Percentiles rank a stretch among this genome's conserved stretches.
Evolutionary conservation across 768 basidiomycete species (phyloP).

Genomic region (Lyophyllum atratum): DNA sequence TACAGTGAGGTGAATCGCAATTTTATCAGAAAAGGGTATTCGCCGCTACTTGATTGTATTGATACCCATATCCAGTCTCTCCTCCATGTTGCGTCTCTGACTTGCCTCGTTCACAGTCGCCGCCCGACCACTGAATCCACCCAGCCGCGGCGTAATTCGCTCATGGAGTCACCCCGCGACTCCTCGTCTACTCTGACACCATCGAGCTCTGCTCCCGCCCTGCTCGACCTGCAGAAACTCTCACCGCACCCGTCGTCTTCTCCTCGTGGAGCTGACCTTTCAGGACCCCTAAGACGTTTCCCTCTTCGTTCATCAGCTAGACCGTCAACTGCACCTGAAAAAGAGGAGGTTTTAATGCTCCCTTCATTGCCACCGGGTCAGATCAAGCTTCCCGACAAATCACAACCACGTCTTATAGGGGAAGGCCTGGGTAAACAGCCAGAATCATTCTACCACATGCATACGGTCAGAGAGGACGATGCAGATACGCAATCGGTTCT

Average conservation of each 20-base stretch:
- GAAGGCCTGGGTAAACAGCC: background rate
- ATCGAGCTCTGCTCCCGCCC: background rate
- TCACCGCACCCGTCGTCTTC: background rate
- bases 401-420: background rate
- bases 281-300: slow-evolving; percentile 10
- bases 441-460: slow-evolving; percentile 19
- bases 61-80: background rate
- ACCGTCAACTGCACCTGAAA: slow-evolving; percentile 42
- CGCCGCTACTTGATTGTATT: background rate
- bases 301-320: slow-evolving; percentile 25
- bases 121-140: background rate
- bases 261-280: slow-evolving; percentile 1
- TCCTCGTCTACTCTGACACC: background rate
- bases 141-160: background rate
- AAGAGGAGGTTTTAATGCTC: slow-evolving; percentile 42
- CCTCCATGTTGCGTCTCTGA: background rate
- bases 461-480: slow-evolving; percentile 26
- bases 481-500: slow-evolving; percentile 10
- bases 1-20: background rate
- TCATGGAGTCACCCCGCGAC: slow-evolving; percentile 1
- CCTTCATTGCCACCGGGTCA: slow-evolving; percentile 36
- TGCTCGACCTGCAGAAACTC: background rate
- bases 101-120: background rate
- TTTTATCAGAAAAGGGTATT: background rate
- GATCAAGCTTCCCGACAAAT: background rate